Evolutionary conservation across 495 filamentous ascomycete genomes (phyloP), one percentile per base, ranked within the genome.

Genomic region (Hypoxylon cercidicola): DNA sequence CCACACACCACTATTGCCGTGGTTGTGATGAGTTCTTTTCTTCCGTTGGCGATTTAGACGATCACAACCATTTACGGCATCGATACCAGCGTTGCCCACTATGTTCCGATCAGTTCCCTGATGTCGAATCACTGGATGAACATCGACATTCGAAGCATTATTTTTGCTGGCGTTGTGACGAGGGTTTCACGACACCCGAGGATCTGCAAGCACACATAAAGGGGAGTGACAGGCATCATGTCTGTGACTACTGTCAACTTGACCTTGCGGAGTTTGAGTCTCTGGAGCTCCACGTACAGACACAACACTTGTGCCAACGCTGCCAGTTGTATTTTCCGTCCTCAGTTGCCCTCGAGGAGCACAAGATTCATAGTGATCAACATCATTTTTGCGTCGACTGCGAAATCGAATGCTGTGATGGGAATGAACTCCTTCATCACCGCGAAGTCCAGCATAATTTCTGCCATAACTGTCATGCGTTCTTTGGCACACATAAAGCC

Each of bases 321-420:
- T 58, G 55, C 20, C 12, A 49, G 10, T 9, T 28, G 13, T 0
- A 4, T 8, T 49, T 48, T 19, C 44, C 21, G 15, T 40, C 43
- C 19, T 39, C 21, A 5, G 9, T 13, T 18, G 30, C 41, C n/a
- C 32, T 48, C 8, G 16, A 41, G n/a, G 34, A 41, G 1, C 55
- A 48, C 35, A 20, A 25, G 44, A 7, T 8, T 5, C 44, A 58
- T 16, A 58, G 44, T 9, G 6, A 28, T 4, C 6, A 49, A 10
- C 56, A 60, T 11, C 4, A 50, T 35, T 51, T 18, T 1, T 50
- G 46, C 25, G 3, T 18, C 4, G 40, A 60, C 21, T 60, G 56
- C 35, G 8, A 50, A 6, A 2, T 15, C 23, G 46, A 60, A 0
- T 32, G 3, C 5, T 7, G 8, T 5, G 21, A 34, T 32, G 3